These are phyloP conservation scores for Protea cynaroides DNA, from an alignment of 164 flowering plant genomes.

Conservation along the genomic window DNA sequence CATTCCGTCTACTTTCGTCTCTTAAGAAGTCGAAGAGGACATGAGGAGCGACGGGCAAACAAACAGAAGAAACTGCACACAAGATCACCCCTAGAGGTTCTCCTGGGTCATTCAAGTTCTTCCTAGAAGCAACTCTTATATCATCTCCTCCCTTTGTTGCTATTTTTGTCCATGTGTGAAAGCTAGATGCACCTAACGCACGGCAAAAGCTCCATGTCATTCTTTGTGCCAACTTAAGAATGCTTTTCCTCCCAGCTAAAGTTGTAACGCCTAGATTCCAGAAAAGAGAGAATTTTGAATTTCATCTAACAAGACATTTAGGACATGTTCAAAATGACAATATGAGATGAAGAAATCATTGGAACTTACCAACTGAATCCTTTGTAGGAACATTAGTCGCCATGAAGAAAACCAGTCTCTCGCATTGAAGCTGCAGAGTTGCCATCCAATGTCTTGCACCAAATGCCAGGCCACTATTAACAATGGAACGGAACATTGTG, in stretches of 20 bases:
- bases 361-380: conserved; percentile 71
- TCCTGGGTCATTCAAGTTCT: conserved; percentile 80
- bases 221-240: conserved; percentile 78
- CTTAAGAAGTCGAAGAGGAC: conserved; percentile 71
- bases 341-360: not conserved
- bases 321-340: too few species aligned
- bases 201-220: conserved; percentile 77
- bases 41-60: conserved; percentile 74
- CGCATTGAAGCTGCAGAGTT: conserved; percentile 82
- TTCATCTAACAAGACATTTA: too few species aligned
- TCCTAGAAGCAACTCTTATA: conserved; percentile 71
- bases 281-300: not conserved
- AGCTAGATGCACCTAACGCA: conserved; percentile 84
- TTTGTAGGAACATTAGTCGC: conserved; percentile 97
- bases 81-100: conserved; percentile 85
- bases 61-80: conserved; percentile 85
- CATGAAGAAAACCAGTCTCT: conserved; percentile 79
- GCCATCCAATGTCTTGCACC: conserved; percentile 95
- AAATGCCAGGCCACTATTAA: conserved; percentile 83
- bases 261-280: conserved; percentile 60
- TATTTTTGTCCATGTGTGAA: conserved; percentile 76
- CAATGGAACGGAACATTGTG: conserved; percentile 60
- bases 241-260: conserved; percentile 89
- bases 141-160: conserved; percentile 78
- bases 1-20: conserved; percentile 63